Conservation (phyloP, 2,329 filamentous ascomycete species). For the Botrytis squamosa region DNA sequence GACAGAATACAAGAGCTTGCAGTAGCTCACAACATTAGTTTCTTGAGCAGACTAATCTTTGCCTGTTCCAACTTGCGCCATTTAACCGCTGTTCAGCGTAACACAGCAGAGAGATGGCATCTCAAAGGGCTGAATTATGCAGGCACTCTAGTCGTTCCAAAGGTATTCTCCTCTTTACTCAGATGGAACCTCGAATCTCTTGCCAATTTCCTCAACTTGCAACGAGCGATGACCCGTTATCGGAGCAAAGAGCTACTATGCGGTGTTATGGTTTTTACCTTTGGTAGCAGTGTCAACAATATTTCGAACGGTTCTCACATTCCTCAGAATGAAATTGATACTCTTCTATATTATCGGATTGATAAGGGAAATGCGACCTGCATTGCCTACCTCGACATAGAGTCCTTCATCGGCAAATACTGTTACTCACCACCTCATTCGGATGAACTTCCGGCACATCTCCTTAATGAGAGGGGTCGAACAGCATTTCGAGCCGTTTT, state of each 20-base stretch:
- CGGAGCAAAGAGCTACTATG: neutral
- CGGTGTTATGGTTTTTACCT: neutral
- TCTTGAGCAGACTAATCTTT: neutral
- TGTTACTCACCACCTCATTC: neutral
- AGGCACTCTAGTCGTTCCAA: accelerated
- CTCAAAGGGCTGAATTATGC: accelerated
- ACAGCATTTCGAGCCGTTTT: neutral
- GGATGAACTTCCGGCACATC: neutral
- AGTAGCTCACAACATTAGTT: neutral
- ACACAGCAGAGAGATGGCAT: too few species aligned
- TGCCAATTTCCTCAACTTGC: neutral
- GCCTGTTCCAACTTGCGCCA: neutral
- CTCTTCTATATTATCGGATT: too few species aligned
- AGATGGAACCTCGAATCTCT: neutral
- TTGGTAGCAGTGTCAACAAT: neutral
- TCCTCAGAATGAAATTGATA: neutral
- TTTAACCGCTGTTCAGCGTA: neutral
- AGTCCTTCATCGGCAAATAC: neutral
- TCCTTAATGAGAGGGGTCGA: neutral
- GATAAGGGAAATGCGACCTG: neutral
- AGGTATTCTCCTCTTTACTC: neutral
- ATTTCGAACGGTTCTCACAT: neutral
- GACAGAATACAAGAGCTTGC: neutral
- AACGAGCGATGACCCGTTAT: neutral
- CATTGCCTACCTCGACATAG: neutral